Evolutionary conservation across 768 basidiomycete species (phyloP), one percentile per base, ranked within the genome.

Genomic region (Hygrophorus pudorinus): DNA sequence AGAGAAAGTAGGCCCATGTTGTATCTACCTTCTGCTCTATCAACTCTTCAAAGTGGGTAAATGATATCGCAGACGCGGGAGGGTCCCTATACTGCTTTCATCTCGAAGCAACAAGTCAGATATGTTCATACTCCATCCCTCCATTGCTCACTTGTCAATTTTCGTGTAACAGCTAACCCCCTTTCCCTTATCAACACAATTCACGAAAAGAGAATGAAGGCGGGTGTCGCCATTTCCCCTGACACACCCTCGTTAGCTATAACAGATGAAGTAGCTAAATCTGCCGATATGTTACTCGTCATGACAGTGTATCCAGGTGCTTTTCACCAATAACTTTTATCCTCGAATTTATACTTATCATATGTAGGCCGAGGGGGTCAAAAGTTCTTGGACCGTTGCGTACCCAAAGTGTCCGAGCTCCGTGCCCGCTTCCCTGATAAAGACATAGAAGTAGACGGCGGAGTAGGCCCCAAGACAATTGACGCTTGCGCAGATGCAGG

Each of bases 361-460:
- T 30, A 18, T 38, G 13, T 43, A 87, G 86, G 94, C 31, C 79
- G 79, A 5, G 96, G 96, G 24, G 96, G 96, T 3, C 96, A 99
- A 61, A 97, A 94, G 62, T 98, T 99, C 63, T 67, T 97, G 53
- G 84, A 89, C 7, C 76, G 85, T 53, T 97, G 93, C 58, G 79
- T 98, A 20, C 81, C 85, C 51, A 97, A 99, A 67, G 91, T 98
- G 12, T 66, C 82, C 17, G 89, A 96, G 58, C 79, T 98, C 46
- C 84, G 96, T 12, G 69, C 72, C 29, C 78, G 92, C 20, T 98
- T 96, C 68, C 93, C 93, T 4, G 70, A 83, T 46, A 96, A 88
- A 62, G 89, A 98, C 58, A 97, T 99, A 48, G 90, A 99, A 63
- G 96, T 99, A 41, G 96, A 99, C 59, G 96, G 96, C 27, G 96